Evolutionary conservation across 1,284 basidiomycete species (phyloP), one percentile per base, ranked within the genome.

Genomic region (Ganoderma leucocontextum): DNA sequence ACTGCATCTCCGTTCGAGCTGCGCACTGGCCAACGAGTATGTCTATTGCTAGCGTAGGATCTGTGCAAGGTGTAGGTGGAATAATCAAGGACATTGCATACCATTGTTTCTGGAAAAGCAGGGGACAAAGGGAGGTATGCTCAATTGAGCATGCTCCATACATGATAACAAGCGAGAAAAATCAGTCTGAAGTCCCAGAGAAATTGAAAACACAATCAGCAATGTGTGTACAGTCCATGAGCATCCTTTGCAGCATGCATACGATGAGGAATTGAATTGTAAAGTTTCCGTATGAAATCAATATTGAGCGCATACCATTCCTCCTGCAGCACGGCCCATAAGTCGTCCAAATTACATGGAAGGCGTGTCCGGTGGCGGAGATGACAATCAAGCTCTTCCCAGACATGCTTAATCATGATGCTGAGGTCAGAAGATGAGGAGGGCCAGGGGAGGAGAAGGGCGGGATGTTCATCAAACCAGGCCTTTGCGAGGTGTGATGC

Each of bases 341-440:
- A 35, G n/a, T 58, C 15, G 0, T 64, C 25, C 17, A n/a, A 13
- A 35, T 47, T 64, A 13, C 19, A 5, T 17, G 55, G 55, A 58
- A 59, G 55, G 29, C 25, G 33, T 17, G 36, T 36, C 5, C 42
- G 39, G 15, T 19, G 13, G 41, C 39, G 15, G 1, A 59, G 13
- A 19, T 55, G 41, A 22, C 17, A 6, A 12, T 64, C 55, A 4
- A 64, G 55, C 29, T 59, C 22, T 12, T 25, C n/a, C 41, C 55
- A 64, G 55, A 64, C 63, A 64, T 64, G 55, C 41, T 59, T 33
- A 12, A n/a, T n/a, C n/a, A 64, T 64, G 33, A 64, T 64, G 72
- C 81, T 82, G 66, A 82, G 76, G 75, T 84, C 79, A 22, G 81
- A 81, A 53, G 72, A 77, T 35, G 72, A 69, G 4, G 81, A 70